phyloP scores from a whole-genome alignment of 768 basidiomycete species.

The Neoboletus subvelutipes region DNA sequence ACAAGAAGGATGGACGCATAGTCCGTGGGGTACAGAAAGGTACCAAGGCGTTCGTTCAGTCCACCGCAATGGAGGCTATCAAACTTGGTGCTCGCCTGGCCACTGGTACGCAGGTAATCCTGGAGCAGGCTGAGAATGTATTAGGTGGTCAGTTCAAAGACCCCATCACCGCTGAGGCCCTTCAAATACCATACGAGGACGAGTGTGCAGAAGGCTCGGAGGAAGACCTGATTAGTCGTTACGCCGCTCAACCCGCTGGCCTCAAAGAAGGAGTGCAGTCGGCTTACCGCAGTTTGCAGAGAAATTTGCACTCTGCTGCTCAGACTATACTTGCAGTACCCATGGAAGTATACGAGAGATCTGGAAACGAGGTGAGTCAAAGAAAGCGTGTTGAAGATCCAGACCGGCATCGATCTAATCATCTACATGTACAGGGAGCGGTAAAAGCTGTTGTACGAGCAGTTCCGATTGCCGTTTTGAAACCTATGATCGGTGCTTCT shows the following conservation, averaged over 20 bases:
- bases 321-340: conserved; percentile 98
- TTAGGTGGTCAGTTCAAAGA: conserved; percentile 77
- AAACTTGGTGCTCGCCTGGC: conserved; percentile 92
- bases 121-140: conserved; percentile 92
- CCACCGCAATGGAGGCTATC: conserved; percentile 93
- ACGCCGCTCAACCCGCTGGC: conserved; percentile 87
- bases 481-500: conserved; percentile 97
- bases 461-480: conserved; percentile 94
- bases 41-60: conserved; percentile 88
- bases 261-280: conserved; percentile 85
- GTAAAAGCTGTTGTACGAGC: conserved; percentile 94
- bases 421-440: conserved; percentile 60
- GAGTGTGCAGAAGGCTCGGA: conserved; percentile 33
- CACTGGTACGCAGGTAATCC: conserved; percentile 95
- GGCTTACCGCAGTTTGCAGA: conserved; percentile 86
- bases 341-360: conserved; percentile 97
- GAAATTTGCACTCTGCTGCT: conserved; percentile 89
- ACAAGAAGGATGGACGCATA: conserved; percentile 93
- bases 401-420: neutral
- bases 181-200: conserved; percentile 45
- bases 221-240: conserved; percentile 75
- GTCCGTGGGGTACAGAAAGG: conserved; percentile 94
- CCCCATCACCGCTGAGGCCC: conserved; percentile 63
- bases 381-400: neutral
- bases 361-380: conserved; percentile 77